Evolutionary conservation across 345 rosid species (phyloP), one percentile per base, ranked within the genome.

Genomic region (Eutrema japonicum): DNA sequence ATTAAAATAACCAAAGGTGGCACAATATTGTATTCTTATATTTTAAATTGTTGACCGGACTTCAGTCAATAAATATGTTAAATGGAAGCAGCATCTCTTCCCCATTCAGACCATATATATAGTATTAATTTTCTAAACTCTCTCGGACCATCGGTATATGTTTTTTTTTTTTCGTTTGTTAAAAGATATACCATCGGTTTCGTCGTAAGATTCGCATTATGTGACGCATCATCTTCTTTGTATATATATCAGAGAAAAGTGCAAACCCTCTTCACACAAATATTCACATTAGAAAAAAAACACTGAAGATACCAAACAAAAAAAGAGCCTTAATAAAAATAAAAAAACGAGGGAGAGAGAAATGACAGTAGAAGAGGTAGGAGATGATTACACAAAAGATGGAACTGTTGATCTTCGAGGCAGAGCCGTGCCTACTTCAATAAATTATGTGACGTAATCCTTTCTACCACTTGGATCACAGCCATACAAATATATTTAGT

Each of bases 351-450:
- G 29, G 35, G 11, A 45, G 10, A 54, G 14, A 52, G 53, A 69
- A 26, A 76, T 63, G 75, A 30, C 43, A 62, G 38, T 53, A 43
- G 75, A 76, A 43, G 87, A 84, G 71, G 80, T 73, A 53, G 88
- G 78, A 26, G 90, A 81, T 7, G 95, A 92, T 64, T 88, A 81
- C 30, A 93, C 98, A 38, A 60, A 87, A 74, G 98, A 93, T 77
- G 98, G 96, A 11, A 93, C 98, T 2, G 93, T 90, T 47, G 96
- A 88, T 57, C 92, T 93, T 62, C 79, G n/a, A n/a, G n/a, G n/a
- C n/a, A n/a, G n/a, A n/a, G n/a, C n/a, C n/a, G n/a, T n/a, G n/a
- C n/a, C n/a, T n/a, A n/a, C n/a, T n/a, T n/a, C n/a, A n/a, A n/a
- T n/a, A n/a, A n/a, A n/a, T n/a, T n/a, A n/a, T n/a, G n/a, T n/a